Base-by-base conservation (phyloP, 1,139 yeast species). In the Tardiomyces depauwii region DNA sequence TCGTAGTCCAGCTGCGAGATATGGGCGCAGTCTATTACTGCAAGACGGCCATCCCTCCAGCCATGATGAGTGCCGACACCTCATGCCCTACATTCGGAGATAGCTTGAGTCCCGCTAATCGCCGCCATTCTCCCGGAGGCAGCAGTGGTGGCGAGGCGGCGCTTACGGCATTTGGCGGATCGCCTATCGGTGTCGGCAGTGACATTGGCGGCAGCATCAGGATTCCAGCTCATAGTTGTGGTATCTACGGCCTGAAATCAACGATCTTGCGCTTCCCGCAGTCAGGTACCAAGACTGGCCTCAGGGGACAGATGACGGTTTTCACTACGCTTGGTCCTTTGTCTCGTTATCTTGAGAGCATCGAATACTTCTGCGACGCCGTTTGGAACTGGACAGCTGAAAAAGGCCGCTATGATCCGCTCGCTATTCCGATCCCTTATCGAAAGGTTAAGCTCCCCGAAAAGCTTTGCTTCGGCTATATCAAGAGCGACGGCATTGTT, bases 331-430 rank as follows among this genome's bases (percentile, higher is more conserved):
- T 74, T 52, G 78, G 82, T 2, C 83, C 83, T 19, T 66, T 77
- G 69, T 68, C 79, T 27, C 61, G 80, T 51, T 64, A 78, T 10
- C 62, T 86, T 28, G 78, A 74, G 12, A 94, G 84, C 59, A 64
- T 86, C 52, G 76, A 76, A 28, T 75, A 73, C 51, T 76, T 82
- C 64, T 72, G 81, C 69, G 75, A 76, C 53, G 60, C 70, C 18
- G 68, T 76, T 51, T 80, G 47, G 75, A 72, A 51, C 67, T 71
- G 54, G 68, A 80, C 59, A 89, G 89, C 19, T 82, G 89, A 88
- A 67, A 71, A 30, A 11, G 11, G 36, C 36, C 36, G 36, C n/a
- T 64, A 65, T 43, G 93, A 84, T 61, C 74, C 76, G 48, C 66
- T 71, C 47, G 63, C 71, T 45, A 62, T 77, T 44, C 79, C 77